These are phyloP conservation scores for Aspergillus sp. DNA, from an alignment of 2,329 filamentous ascomycete species.

Conservation along the genomic window DNA sequence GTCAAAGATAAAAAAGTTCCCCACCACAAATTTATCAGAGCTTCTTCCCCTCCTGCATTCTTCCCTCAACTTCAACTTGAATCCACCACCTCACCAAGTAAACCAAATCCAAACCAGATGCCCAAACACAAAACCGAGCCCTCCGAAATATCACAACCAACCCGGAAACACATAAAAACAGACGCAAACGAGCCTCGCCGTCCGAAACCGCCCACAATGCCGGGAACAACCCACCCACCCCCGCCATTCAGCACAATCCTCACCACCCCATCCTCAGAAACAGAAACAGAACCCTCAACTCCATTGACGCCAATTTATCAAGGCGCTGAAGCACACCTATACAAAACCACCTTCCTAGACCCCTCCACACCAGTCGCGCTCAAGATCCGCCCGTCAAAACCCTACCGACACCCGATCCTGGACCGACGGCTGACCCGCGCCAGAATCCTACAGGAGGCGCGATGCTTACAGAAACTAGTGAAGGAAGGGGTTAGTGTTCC, in stretches of 20 bases:
- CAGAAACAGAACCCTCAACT: slow-evolving; percentile 49
- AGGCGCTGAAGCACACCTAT: slow-evolving; percentile 93
- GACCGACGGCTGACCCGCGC: slow-evolving; percentile 84
- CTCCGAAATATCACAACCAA: not conserved
- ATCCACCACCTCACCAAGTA: not conserved
- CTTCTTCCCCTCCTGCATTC: not conserved
- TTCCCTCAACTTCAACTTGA: not conserved
- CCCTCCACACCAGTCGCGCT: slow-evolving; percentile 71
- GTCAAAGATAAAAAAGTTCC: not conserved
- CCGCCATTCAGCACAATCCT: slow-evolving; percentile 17
- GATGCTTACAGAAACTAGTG: slow-evolving; percentile 76
- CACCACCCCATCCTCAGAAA: slow-evolving; percentile 54
- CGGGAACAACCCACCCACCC: not conserved
- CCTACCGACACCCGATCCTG: slow-evolving; percentile 86
- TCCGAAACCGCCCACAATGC: not conserved
- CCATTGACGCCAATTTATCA: slow-evolving; percentile 75
- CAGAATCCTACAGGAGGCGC: slow-evolving; percentile 83
- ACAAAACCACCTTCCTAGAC: slow-evolving; percentile 77
- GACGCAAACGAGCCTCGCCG: not conserved
- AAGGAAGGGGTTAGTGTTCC: slow-evolving; percentile 81
- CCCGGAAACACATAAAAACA: not conserved
- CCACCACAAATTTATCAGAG: slow-evolving; percentile 9
- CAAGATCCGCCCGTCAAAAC: slow-evolving; percentile 88
- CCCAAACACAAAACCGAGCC: not conserved
- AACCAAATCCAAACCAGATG: not conserved